These are phyloP conservation scores for Penicillium thymicola DNA, from an alignment of 2,329 filamentous ascomycete genomes.

Conservation along the genomic window DNA sequence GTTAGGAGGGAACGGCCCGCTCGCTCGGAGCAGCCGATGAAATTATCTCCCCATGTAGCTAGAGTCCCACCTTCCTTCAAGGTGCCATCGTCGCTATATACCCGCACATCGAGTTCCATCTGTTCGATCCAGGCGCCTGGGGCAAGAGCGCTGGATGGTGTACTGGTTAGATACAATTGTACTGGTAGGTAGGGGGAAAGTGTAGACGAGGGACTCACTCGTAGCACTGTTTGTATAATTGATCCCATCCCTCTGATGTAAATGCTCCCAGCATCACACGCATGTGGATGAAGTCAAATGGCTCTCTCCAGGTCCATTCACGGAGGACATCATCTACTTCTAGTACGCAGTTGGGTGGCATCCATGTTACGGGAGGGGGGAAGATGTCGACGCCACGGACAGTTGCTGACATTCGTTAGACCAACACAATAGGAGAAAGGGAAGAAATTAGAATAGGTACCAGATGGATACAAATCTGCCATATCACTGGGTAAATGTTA, in stretches of 20 bases:
- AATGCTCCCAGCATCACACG: constrained; percentile 18
- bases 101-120: constrained; percentile 10
- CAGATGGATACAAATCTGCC: constrained; percentile 6
- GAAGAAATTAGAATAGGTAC: not conserved
- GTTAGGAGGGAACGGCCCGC: constrained; percentile 23
- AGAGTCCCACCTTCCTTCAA: constrained; percentile 3
- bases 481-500: constrained; percentile 4
- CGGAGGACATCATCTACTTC: constrained; percentile 26
- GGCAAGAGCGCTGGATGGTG: not conserved
- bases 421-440: not conserved
- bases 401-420: constrained; percentile 8
- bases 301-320: constrained; percentile 21
- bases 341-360: constrained; percentile 27
- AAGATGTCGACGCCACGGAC: constrained; percentile 26
- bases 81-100: constrained; percentile 8
- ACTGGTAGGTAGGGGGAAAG: not conserved
- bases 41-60: constrained; percentile 13
- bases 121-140: constrained; percentile 13
- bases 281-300: constrained; percentile 26
- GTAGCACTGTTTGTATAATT: constrained; percentile 9
- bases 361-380: constrained; percentile 18
- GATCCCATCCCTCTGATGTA: not conserved
- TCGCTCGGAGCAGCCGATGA: constrained; percentile 22
- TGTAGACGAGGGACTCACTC: constrained; percentile 2
- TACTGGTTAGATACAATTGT: not conserved